Percentiles rank a stretch among this genome's conserved stretches.
Conservation (phyloP, 2,329 filamentous ascomycete species). For the Tolypocladium nubicola region DNA sequence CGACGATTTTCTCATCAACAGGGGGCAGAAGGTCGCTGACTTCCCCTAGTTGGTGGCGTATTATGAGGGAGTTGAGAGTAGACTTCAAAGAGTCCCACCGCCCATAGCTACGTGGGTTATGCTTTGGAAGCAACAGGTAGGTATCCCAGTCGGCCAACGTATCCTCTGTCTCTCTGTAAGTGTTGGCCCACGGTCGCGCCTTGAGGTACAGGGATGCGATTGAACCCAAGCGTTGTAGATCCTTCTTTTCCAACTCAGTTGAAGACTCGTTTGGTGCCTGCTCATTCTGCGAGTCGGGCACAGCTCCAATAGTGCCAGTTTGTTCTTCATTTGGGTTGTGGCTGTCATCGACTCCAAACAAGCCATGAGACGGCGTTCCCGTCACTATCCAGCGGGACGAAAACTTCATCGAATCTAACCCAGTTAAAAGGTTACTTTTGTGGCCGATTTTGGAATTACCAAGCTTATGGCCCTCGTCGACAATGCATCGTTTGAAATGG, state of each 20-base stretch:
- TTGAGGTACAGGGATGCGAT: constrained; percentile 63
- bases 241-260: constrained; percentile 44
- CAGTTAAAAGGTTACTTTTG: constrained; percentile 44
- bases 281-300: constrained; percentile 9
- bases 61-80: constrained; percentile 67
- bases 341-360: constrained; percentile 53
- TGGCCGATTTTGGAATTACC: constrained; percentile 49
- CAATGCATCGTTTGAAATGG: constrained; percentile 80
- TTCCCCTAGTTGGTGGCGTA: constrained; percentile 68
- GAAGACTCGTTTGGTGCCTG: constrained; percentile 19
- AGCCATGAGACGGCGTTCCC: constrained; percentile 75
- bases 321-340: neutral
- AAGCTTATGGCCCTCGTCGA: constrained; percentile 85
- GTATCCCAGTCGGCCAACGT: constrained; percentile 57
- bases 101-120: constrained; percentile 40
- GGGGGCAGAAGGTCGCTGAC: constrained; percentile 60
- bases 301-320: constrained; percentile 7
- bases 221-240: constrained; percentile 55
- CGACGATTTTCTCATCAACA: constrained; percentile 59
- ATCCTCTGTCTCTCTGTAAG: constrained; percentile 39
- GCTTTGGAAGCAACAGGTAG: constrained; percentile 54
- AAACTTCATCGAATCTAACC: constrained; percentile 44
- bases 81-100: constrained; percentile 52
- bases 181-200: constrained; percentile 69
- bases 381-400: constrained; percentile 82